phyloP scores from a whole-genome alignment of 768 basidiomycete species.

The Leucosporidium creatinivorum region DNA sequence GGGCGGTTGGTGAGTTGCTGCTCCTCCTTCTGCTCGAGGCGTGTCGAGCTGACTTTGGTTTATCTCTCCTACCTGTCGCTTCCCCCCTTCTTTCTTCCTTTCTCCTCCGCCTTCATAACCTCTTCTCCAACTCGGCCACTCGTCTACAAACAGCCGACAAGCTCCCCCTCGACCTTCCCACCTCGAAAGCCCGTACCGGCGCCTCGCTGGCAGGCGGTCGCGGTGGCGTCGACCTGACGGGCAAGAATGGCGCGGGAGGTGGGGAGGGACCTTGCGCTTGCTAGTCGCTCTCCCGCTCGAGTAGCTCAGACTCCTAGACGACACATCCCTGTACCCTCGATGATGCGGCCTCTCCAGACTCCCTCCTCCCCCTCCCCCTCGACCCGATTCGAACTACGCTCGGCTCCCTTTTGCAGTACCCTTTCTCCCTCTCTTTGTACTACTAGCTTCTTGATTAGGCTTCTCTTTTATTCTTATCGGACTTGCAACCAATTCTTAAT shows the following conservation, averaged over 20 bases:
- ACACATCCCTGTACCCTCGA: neutral
- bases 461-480: neutral
- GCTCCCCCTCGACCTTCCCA: constrained; percentile 21
- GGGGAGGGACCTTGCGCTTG: constrained; percentile 20
- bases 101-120: no score
- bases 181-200: neutral
- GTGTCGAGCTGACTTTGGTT: neutral
- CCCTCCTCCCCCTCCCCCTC: neutral
- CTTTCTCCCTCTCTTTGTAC: neutral
- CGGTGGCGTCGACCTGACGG: constrained; percentile 25
- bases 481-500: neutral
- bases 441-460: neutral
- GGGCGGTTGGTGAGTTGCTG: constrained; percentile 53
- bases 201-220: constrained; percentile 6
- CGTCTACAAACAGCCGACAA: constrained; percentile 14
- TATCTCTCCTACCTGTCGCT: neutral
- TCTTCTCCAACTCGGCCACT: no score
- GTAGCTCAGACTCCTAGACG: neutral
- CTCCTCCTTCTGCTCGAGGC: neutral
- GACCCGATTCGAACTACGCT: neutral
- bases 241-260: neutral
- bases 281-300: neutral
- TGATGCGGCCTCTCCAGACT: neutral
- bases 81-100: neutral
- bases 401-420: neutral